These are phyloP conservation scores for Boletus tomentosulus DNA, from an alignment of 768 basidiomycete species.

Conservation along the genomic window DNA sequence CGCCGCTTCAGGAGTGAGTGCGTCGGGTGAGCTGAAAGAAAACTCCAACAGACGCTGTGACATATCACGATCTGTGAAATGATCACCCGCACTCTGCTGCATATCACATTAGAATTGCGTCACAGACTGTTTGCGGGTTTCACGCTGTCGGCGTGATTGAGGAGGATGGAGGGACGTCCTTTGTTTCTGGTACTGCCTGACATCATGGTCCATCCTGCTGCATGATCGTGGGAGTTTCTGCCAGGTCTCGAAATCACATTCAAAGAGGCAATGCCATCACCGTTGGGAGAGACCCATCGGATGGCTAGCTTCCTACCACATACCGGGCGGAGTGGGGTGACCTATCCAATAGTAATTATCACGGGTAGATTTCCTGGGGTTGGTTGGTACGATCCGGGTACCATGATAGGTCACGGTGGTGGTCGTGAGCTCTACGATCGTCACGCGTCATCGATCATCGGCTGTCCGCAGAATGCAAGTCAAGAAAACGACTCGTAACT, in stretches of 20 bases:
- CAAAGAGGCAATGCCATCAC: no score
- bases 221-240: constrained; percentile 1
- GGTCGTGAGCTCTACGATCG: no score
- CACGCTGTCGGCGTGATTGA: constrained; percentile 1
- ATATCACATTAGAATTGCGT: constrained; percentile 5
- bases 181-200: constrained; percentile 10
- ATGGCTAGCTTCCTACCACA: no score
- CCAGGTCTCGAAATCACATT: background rate
- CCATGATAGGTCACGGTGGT: no score
- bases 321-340: no score
- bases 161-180: constrained; percentile 6
- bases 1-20: background rate
- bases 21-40: constrained; percentile 18
- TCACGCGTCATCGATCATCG: no score
- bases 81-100: background rate
- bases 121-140: constrained; percentile 3
- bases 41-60: constrained; percentile 2
- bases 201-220: background rate
- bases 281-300: no score
- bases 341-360: no score
- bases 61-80: constrained; percentile 3
- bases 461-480: no score
- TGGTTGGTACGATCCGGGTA: no score
- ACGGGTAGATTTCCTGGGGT: no score
- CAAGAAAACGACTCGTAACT: no score